Evolutionary conservation across 495 filamentous ascomycete genomes (phyloP), one percentile per base, ranked within the genome.

Genomic region (Letharia columbiana): DNA sequence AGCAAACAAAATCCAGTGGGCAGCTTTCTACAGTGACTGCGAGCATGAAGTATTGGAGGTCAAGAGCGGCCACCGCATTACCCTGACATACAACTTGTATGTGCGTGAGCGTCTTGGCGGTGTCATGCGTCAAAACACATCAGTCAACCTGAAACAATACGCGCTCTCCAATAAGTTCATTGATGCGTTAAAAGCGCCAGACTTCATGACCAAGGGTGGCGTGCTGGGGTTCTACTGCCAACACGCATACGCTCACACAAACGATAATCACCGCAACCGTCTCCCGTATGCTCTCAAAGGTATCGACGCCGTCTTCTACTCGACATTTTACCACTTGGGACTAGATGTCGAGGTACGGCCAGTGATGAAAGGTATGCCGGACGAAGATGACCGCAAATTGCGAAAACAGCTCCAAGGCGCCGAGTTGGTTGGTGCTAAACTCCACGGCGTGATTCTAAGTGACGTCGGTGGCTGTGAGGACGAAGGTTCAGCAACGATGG

Each of bases 21-120:
- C 80, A 0, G 84, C 85, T 1, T 87, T 87, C 72, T 87, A 84
- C 69, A 83, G 78, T 65, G 83, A 87, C 69, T 85, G 81, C 67
- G 79, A 83, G 70, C 84, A 87, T 70, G 83, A 87, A 71, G 79
- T 87, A n/a, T 71, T 78, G 9, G 73, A 76, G n/a, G 76, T 87
- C 52, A 82, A 74, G 0, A 65, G 70, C 10, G 84, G 83, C 0
- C 76, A 87, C 59, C 76, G 82, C 0, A 66, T 87, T 37, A 87
- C 82, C 0, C 69, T 87, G 31, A 87, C 83, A 1, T 87, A 86
- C 75, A 85, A 87, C 64, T 73, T 87, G 12, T 85, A 80, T 62
- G 65, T 75, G 31, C 68, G 66, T 2, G 64, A 66, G 42, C 47
- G 61, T 15, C 42, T 64, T 6, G 67, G 68, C 5, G 66, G 60